Conservation (phyloP, 78 protist genomes). For the Planoprotostelium fungivorum region DNA sequence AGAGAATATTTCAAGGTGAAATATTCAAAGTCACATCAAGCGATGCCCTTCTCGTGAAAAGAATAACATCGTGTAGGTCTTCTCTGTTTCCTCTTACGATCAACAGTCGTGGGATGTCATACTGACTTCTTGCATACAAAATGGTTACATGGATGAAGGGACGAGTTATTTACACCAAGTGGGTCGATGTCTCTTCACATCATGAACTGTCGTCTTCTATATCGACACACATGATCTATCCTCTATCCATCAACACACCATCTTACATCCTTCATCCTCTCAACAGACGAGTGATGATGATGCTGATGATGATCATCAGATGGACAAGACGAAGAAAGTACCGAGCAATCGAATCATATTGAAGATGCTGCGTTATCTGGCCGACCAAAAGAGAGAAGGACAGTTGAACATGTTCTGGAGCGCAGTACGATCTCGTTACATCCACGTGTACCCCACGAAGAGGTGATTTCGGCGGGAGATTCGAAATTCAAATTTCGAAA, state of each 20-base stretch:
- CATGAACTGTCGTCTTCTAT: too few species aligned
- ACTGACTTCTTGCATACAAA: neutral
- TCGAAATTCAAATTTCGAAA: neutral
- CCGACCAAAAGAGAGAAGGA: neutral
- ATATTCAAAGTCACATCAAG: neutral
- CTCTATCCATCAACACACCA: too few species aligned
- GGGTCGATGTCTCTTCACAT: neutral
- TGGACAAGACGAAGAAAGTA: neutral
- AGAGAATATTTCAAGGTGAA: neutral
- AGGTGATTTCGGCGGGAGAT: neutral
- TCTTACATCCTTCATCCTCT: too few species aligned
- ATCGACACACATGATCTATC: too few species aligned
- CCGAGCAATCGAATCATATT: neutral
- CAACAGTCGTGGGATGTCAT: neutral
- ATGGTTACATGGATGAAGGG: neutral
- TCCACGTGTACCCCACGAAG: neutral
- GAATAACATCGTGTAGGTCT: too few species aligned
- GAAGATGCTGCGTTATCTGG: neutral
- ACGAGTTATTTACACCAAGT: neutral
- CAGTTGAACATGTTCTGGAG: neutral
- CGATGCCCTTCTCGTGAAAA: too few species aligned
- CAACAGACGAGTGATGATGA: too few species aligned
- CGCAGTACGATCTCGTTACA: neutral
- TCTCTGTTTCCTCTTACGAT: neutral
- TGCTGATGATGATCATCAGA: too few species aligned